phyloP scores from a whole-genome alignment of 768 basidiomycete genomes.

The Saitozyma podzolica region DNA sequence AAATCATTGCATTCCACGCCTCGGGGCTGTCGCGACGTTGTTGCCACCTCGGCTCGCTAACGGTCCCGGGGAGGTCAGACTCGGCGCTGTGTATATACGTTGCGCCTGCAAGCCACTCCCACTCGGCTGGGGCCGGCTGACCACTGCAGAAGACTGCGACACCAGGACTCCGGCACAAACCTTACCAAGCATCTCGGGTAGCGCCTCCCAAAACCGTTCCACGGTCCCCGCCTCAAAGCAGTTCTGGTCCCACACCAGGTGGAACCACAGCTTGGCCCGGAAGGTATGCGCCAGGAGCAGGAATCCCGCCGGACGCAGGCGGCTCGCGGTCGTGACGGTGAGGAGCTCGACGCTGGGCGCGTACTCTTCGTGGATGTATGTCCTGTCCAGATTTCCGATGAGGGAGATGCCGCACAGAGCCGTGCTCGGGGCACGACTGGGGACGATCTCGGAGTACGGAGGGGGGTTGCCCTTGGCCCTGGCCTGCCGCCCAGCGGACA shows the following conservation, averaged over 20 bases:
- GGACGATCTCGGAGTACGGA: constrained; percentile 63
- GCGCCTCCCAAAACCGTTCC: constrained; percentile 62
- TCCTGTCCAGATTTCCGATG: constrained; percentile 74
- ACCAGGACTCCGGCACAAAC: too few relatives aligned
- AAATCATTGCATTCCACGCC: too few relatives aligned
- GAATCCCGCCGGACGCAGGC: constrained; percentile 73
- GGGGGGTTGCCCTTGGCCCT: constrained; percentile 46
- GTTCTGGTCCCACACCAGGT: constrained; percentile 73
- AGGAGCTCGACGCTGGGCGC: constrained; percentile 61
- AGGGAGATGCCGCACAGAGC: constrained; percentile 71
- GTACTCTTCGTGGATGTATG: constrained; percentile 68
- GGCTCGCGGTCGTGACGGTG: constrained; percentile 74
- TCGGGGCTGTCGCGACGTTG: too few relatives aligned
- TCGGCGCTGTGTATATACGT: too few relatives aligned
- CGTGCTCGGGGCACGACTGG: constrained; percentile 26
- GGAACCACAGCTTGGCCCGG: constrained; percentile 70
- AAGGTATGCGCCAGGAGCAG: constrained; percentile 64
- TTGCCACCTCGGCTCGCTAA: too few relatives aligned
- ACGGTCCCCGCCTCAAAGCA: constrained; percentile 66
- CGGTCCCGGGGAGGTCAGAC: too few relatives aligned
- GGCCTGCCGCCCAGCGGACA: too few relatives aligned
- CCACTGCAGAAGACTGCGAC: too few relatives aligned
- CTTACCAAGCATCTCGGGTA: too few relatives aligned
- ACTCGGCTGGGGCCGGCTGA: too few relatives aligned
- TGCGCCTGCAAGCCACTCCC: too few relatives aligned